phyloP scores from a whole-genome alignment of 192 early-diverging fungal genomes.

The Dispira simplex region DNA sequence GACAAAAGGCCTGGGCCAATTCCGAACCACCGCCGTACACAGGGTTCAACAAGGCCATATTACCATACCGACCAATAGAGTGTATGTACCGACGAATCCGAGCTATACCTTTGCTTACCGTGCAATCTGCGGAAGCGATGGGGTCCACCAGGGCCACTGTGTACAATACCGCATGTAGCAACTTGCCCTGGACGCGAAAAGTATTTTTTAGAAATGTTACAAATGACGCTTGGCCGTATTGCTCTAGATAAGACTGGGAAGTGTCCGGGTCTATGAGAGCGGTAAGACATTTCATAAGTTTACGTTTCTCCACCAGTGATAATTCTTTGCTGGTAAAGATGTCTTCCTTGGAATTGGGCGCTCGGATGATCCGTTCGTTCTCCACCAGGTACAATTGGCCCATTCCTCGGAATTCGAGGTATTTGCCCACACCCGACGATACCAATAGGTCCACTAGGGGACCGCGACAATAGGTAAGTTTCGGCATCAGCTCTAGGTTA shows the following conservation, averaged over 20 bases:
- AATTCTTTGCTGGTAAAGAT: conserved; percentile 68
- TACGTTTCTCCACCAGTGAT: conserved; percentile 69
- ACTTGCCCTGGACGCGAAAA: conserved; percentile 15
- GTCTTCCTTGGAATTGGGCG: conserved; percentile 84
- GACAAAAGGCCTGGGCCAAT: conserved; percentile 79
- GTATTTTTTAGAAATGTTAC: conserved; percentile 21
- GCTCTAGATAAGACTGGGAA: too few species aligned
- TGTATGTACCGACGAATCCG: conserved; percentile 45
- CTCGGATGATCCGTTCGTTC: conserved; percentile 31
- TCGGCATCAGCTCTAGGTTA: conserved; percentile 54
- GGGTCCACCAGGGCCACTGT: conserved; percentile 36
- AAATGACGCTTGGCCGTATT: conserved; percentile 16
- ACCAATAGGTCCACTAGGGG: conserved; percentile 58
- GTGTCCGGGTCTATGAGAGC: conserved; percentile 31
- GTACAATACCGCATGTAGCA: conserved; percentile 44
- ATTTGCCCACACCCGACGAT: conserved; percentile 57
- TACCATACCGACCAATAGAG: conserved; percentile 76
- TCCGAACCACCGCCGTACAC: conserved; percentile 85
- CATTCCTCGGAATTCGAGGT: conserved; percentile 78
- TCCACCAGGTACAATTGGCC: conserved; percentile 46
- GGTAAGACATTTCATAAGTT: conserved; percentile 79
- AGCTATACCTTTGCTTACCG: conserved; percentile 45
- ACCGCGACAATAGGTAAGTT: conserved; percentile 52
- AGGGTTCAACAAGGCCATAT: conserved; percentile 61
- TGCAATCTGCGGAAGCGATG: conserved; percentile 13